Evolutionary conservation across 805 yeast species (phyloP).

Genomic region (Starmerella etchellsii): DNA sequence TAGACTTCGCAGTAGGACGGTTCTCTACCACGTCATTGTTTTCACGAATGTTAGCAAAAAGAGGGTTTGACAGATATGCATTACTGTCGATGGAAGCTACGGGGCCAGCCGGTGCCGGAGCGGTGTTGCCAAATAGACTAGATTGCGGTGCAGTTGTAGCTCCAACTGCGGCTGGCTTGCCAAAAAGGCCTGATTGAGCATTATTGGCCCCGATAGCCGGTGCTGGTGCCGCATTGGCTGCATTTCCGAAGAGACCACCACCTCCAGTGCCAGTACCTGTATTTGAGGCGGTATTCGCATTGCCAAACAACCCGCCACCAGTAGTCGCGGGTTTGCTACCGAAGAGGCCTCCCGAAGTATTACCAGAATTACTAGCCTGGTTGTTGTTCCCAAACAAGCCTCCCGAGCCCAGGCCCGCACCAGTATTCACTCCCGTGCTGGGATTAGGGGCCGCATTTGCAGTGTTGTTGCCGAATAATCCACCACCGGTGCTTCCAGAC

Average conservation of each 20-base stretch:
- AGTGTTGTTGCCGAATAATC: no score
- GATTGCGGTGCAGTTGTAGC: no score
- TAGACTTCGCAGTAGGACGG: slow-evolving; percentile 6
- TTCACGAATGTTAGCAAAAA: slow-evolving; percentile 32
- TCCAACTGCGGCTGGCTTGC: slow-evolving; percentile 20
- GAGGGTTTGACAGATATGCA: slow-evolving; percentile 71
- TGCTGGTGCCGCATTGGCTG: slow-evolving; percentile 19
- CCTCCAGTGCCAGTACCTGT: slow-evolving; percentile 11
- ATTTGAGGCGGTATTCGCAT: slow-evolving; percentile 11
- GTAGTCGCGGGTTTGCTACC: slow-evolving; percentile 22
- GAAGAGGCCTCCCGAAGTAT: slow-evolving; percentile 3
- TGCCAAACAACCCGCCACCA: slow-evolving; percentile 30
- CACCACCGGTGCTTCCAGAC: no score
- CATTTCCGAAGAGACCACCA: slow-evolving; percentile 26
- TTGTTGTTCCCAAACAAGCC: neutral
- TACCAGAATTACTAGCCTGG: neutral
- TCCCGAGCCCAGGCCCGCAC: no score
- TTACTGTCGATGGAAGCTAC: slow-evolving; percentile 35
- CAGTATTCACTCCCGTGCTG: no score
- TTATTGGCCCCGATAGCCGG: neutral
- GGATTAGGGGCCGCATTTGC: no score
- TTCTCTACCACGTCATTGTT: neutral
- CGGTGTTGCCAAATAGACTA: slow-evolving; percentile 22
- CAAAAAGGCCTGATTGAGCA: slow-evolving; percentile 20
- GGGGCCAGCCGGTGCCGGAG: slow-evolving; percentile 26